phyloP scores from a whole-genome alignment of 345 rosid species.

The Aurinia saxatilis region DNA sequence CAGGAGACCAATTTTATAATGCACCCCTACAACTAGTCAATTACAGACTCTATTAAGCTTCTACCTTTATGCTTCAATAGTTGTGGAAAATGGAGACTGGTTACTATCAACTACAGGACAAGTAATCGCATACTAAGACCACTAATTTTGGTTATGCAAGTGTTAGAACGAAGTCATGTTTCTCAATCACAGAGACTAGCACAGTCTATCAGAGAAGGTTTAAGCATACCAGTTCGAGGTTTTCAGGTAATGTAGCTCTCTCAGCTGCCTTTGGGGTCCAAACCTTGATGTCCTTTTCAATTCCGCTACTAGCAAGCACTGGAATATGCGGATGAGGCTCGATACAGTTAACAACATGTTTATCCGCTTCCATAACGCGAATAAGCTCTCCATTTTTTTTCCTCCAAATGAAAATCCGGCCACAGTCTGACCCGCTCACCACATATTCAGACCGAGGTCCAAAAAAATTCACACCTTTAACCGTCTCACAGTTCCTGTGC shows the following conservation, averaged over 20 bases:
- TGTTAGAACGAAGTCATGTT: background rate
- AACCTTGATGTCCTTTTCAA: slow-evolving; percentile 76
- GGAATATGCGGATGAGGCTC: slow-evolving; percentile 71
- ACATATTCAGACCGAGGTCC: slow-evolving; percentile 91
- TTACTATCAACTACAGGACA: background rate
- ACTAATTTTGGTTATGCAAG: background rate
- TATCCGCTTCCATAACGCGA: slow-evolving; percentile 79
- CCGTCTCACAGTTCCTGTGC: slow-evolving; percentile 64
- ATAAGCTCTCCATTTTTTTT: slow-evolving; percentile 69
- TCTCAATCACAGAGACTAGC: background rate
- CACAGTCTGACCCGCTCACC: slow-evolving; percentile 96
- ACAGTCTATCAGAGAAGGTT: background rate
- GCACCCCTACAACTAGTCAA: background rate
- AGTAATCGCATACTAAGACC: background rate
- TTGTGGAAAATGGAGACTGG: background rate
- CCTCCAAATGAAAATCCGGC: slow-evolving; percentile 88
- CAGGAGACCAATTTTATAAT: background rate
- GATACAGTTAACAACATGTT: slow-evolving; percentile 70
- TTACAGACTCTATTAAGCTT: background rate
- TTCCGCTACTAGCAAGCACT: slow-evolving; percentile 79
- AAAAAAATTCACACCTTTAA: slow-evolving; percentile 79
- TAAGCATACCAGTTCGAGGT: slow-evolving; percentile 58
- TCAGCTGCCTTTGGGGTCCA: slow-evolving; percentile 72
- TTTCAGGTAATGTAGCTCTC: slow-evolving; percentile 58
- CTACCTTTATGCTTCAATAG: background rate